Conservation (phyloP, 1,284 basidiomycete genomes). For the Leccinum fallax region DNA sequence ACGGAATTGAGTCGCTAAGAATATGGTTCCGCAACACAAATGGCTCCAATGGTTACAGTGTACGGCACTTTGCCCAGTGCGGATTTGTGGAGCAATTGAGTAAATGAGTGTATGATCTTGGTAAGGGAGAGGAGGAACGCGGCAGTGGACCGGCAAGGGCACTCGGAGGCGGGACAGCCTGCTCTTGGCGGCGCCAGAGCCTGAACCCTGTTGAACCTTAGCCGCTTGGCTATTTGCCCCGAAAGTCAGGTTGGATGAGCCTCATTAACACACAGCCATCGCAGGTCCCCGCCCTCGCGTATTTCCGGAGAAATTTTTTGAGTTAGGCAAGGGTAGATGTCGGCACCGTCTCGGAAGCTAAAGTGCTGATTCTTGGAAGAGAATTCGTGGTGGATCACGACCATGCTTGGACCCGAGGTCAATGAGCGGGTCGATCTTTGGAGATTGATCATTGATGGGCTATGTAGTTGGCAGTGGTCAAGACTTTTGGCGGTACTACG, state of each 20-base stretch:
- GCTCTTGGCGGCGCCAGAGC: constrained; percentile 36
- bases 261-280: constrained; percentile 43
- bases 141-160: constrained; percentile 13
- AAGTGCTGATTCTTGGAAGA: background rate
- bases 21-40: constrained; percentile 41
- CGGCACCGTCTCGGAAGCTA: constrained; percentile 11
- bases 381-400: constrained; percentile 4
- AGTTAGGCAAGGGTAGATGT: constrained; percentile 19
- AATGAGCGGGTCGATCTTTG: constrained; percentile 3
- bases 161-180: constrained; percentile 30
- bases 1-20: constrained; percentile 41
- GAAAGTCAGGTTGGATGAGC: constrained; percentile 34
- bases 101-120: constrained; percentile 34
- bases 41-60: constrained; percentile 28
- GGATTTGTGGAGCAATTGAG: constrained; percentile 22
- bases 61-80: constrained; percentile 35
- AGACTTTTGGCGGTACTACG: background rate
- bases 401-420: constrained; percentile 5
- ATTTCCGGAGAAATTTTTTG: constrained; percentile 41
- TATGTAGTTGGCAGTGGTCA: background rate
- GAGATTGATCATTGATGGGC: background rate
- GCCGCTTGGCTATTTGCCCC: constrained; percentile 33
- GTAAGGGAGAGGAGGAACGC: constrained; percentile 14
- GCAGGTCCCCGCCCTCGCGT: constrained; percentile 41
- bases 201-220: constrained; percentile 37